Conservation (phyloP, 139 green algal species). For the Micractinium sp. region DNA sequence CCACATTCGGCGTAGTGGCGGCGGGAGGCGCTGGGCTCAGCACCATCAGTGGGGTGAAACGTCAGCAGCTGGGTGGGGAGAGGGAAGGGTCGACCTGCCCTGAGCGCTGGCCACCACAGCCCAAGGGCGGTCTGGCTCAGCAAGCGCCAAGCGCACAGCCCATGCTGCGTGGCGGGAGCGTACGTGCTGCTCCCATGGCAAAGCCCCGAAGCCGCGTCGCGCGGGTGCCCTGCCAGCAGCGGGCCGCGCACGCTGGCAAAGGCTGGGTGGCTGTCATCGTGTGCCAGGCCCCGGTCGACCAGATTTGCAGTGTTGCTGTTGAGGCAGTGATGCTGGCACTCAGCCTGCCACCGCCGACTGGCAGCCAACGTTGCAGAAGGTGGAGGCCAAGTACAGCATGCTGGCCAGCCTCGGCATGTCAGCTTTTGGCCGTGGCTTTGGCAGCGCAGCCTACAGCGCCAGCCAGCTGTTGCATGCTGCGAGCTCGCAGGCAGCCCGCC, state of each 20-base stretch:
- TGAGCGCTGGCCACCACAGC: no score
- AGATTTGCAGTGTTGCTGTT: background rate
- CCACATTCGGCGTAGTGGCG: no score
- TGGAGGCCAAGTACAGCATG: no score
- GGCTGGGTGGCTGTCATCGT: background rate
- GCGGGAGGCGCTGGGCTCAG: no score
- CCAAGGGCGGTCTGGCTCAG: no score
- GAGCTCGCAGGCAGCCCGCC: background rate
- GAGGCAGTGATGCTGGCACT: background rate
- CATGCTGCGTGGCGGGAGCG: background rate
- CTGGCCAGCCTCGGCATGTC: background rate
- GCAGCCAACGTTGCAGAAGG: no score
- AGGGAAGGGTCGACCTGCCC: no score
- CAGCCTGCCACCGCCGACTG: no score
- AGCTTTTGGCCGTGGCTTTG: background rate
- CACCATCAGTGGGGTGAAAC: no score
- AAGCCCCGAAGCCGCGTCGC: background rate
- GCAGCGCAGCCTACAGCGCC: background rate
- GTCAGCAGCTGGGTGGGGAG: no score
- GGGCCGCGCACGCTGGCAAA: background rate
- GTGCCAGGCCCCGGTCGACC: background rate
- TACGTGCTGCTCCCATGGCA: background rate
- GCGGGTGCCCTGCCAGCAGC: background rate
- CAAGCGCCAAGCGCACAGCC: no score
- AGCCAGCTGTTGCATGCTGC: background rate